phyloP scores from a whole-genome alignment of 805 yeast genomes.

The Metschnikowia drakensbergensis region DNA sequence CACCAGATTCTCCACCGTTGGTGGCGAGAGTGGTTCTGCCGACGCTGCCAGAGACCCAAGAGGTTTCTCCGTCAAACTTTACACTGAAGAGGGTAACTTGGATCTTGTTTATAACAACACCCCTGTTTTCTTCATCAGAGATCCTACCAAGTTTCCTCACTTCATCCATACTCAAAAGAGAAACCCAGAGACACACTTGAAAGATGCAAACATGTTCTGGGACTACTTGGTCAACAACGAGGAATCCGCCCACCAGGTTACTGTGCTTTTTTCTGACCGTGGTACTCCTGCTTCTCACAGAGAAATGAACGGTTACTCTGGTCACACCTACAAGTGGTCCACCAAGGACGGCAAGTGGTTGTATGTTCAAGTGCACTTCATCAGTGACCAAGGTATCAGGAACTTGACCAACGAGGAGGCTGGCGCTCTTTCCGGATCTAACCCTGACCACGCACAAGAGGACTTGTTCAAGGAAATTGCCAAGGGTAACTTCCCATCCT shows the following conservation, averaged over 20 bases:
- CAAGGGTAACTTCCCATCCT: constrained; percentile 71
- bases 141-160: constrained; percentile 81
- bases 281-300: constrained; percentile 77
- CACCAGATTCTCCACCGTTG: constrained; percentile 82
- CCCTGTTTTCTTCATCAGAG: constrained; percentile 81
- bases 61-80: constrained; percentile 76
- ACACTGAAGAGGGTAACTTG: constrained; percentile 80
- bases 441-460: constrained; percentile 79
- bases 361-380: constrained; percentile 75
- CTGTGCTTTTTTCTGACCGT: constrained; percentile 71
- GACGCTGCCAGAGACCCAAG: constrained; percentile 87
- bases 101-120: constrained; percentile 86
- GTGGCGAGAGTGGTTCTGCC: constrained; percentile 79
- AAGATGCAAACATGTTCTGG: constrained; percentile 83
- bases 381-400: constrained; percentile 58
- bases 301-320: constrained; percentile 81
- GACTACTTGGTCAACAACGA: constrained; percentile 71
- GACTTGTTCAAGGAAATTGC: constrained; percentile 79
- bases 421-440: constrained; percentile 60
- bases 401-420: constrained; percentile 64
- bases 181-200: constrained; percentile 72
- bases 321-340: constrained; percentile 80
- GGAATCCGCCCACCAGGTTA: constrained; percentile 72
- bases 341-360: constrained; percentile 71
- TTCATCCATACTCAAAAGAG: constrained; percentile 89